Evolutionary conservation across 83 land plant genomes (phyloP), one percentile per base, ranked within the genome.

Genomic region (Thuja plicata): DNA sequence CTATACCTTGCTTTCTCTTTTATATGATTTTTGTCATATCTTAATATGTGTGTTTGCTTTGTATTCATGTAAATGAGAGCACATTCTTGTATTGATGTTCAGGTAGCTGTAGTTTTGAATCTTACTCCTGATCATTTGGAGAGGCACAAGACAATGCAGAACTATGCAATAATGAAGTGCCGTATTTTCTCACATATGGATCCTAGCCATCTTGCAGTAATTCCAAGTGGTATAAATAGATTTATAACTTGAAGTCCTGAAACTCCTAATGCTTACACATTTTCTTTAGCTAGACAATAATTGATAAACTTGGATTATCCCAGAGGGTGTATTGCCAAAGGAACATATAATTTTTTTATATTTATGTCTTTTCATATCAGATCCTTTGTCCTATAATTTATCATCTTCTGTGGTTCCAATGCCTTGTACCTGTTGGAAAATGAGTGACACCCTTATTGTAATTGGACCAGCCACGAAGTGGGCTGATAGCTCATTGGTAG

Each of bases 121-220:
- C 93, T 95, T 87, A 89, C 97, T 83, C 94, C 95, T 62, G 97
- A 95, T 92, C 97, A 95, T 90, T 87, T 94, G 88, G 97, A 93
- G 87, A 92, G 97, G 90, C 97, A 95, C 90, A 92, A 93, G 87
- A 94, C 91, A 43, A 92, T 95, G 95, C 88, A 88, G 76, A 90
- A 84, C 48, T 95, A 95, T 89, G 97, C 96, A 35, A 66, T 16
- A 66, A 89, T 89, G 60, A 95, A 95, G 85, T 95, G 95, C 88
- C 92, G 96, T 34, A 13, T 95, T 19, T 93, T 95, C 79, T 87
- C 94, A 40, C 91, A 90, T 70, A 95, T 95, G 97, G 87, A 82
- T 24, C 34, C 92, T 70, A 55, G 90, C 43, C 90, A 95, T 46
- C 86, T 94, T 34, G 93, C 93, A 17, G 54, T 94, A 34, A 87